Evolutionary conservation across 768 basidiomycete genomes (phyloP).

Genomic region (Amanita brunnescens): DNA sequence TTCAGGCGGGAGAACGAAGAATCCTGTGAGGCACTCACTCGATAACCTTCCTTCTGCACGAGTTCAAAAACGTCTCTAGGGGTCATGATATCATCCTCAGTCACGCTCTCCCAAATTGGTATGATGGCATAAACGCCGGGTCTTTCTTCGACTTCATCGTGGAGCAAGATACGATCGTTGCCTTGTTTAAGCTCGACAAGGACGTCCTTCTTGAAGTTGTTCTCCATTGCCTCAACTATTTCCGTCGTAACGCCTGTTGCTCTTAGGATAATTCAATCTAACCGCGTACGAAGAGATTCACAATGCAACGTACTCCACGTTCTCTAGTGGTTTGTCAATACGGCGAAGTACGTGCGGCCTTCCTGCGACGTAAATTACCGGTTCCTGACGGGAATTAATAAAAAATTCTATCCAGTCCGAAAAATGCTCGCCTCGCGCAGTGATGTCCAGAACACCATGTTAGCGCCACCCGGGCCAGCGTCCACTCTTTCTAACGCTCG

Average conservation of each 20-base stretch:
- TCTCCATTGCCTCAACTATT: constrained; percentile 89
- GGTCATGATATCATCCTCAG: constrained; percentile 77
- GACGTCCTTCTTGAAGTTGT: constrained; percentile 80
- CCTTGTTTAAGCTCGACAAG: constrained; percentile 67
- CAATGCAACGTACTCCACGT: constrained; percentile 73
- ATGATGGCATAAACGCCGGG: constrained; percentile 87
- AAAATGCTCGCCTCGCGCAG: constrained; percentile 61
- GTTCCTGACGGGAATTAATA: constrained; percentile 48
- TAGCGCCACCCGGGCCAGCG: constrained; percentile 69
- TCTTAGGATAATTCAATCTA: constrained; percentile 27
- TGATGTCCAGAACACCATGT: constrained; percentile 89
- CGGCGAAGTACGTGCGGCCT: constrained; percentile 87
- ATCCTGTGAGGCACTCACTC: constrained; percentile 31
- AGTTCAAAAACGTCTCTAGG: constrained; percentile 73
- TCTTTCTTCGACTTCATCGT: constrained; percentile 92
- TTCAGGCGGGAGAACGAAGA: not conserved
- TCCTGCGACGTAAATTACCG: constrained; percentile 84
- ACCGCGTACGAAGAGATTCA: not conserved
- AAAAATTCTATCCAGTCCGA: not conserved
- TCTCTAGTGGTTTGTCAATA: constrained; percentile 81
- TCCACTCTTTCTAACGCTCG: constrained; percentile 71
- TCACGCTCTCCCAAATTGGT: constrained; percentile 89
- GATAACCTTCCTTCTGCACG: constrained; percentile 71
- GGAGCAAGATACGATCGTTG: constrained; percentile 76
- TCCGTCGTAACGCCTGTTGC: constrained; percentile 90